phyloP scores from a whole-genome alignment of 2,329 filamentous ascomycete genomes.

The Fusarium brevicatenulatum region DNA sequence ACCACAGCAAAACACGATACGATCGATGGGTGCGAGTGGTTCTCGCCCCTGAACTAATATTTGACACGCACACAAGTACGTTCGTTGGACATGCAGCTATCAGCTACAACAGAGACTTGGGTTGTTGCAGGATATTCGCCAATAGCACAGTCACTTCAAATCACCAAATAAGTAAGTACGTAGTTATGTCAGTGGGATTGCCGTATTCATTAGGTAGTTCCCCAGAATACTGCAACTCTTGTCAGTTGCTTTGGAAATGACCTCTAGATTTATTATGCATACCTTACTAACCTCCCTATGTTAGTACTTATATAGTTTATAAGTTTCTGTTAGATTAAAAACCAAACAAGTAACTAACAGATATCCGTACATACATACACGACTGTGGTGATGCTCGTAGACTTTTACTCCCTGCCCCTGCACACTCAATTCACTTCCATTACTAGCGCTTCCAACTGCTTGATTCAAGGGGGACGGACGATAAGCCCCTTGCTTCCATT shows the following conservation, averaged over 20 bases:
- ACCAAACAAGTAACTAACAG: not conserved
- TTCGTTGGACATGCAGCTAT: not conserved
- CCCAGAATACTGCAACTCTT: not conserved
- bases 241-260: not conserved
- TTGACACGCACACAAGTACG: not conserved
- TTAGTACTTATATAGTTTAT: not conserved
- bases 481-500: slow-evolving; percentile 10
- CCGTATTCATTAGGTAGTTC: not conserved
- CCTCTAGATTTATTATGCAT: not conserved
- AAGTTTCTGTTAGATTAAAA: not conserved
- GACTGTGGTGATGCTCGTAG: not conserved
- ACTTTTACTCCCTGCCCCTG: not conserved
- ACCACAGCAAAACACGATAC: not conserved
- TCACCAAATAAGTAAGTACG: not conserved
- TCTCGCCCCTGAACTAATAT: slow-evolving; percentile 35
- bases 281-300: not conserved
- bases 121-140: slow-evolving; percentile 14
- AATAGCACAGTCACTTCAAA: slow-evolving; percentile 3
- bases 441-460: not conserved
- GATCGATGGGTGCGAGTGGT: slow-evolving; percentile 17
- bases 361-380: not conserved
- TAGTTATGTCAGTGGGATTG: not conserved
- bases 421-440: not conserved
- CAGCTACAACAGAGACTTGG: not conserved
- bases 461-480: slow-evolving; percentile 13